These are phyloP conservation scores for Myxozyma geophila DNA, from an alignment of 805 yeast species.

Conservation along the genomic window DNA sequence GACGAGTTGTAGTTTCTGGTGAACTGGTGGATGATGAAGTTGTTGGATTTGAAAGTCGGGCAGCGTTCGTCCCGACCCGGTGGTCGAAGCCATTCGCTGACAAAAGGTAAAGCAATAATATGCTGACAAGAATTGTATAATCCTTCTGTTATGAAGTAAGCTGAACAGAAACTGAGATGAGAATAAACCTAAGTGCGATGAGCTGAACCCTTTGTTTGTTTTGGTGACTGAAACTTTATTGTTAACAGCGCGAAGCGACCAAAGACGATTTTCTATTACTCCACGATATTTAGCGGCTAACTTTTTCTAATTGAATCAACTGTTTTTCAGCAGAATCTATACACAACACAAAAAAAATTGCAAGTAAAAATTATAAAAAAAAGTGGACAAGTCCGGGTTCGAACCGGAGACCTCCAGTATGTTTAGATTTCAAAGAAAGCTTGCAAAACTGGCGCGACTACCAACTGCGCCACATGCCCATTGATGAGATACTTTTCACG, in stretches of 20 bases:
- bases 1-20: constrained; percentile 34
- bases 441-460: constrained; percentile 42
- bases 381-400: constrained; percentile 41
- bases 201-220: too few species aligned
- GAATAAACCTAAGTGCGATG: too few species aligned
- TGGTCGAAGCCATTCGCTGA: background rate
- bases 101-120: background rate
- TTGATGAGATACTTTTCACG: background rate
- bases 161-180: too few species aligned
- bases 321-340: too few species aligned
- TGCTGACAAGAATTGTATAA: too few species aligned
- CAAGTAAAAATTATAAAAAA: background rate
- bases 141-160: too few species aligned
- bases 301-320: background rate
- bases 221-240: background rate
- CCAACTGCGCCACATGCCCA: constrained; percentile 42
- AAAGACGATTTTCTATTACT: background rate
- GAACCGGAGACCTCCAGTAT: constrained; percentile 41
- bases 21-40: constrained; percentile 36
- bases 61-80: constrained; percentile 25
- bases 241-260: background rate
- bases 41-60: constrained; percentile 31
- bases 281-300: background rate
- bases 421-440: background rate
- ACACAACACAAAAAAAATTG: background rate